A percentile compares a stretch with the other conserved stretches of the same genome.
Evolutionary conservation across 371 early-diverging fungal species (phyloP).

Genomic region (Zancudomyces culisetae): DNA sequence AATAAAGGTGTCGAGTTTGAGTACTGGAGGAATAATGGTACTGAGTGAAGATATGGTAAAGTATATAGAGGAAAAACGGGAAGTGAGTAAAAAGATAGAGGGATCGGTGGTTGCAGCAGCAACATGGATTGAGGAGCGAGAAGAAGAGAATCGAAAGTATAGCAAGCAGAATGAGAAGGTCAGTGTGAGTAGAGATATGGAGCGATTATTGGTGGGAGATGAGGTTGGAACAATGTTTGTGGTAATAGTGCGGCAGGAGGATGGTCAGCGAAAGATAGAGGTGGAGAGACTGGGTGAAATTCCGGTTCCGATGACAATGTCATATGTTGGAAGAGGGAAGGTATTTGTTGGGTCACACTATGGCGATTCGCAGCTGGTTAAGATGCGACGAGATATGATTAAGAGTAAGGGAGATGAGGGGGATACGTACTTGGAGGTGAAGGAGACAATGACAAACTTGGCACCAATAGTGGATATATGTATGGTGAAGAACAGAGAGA

Average conservation of each 20-base stretch:
- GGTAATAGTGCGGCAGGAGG: slow-evolving; percentile 24
- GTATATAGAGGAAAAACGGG: slow-evolving; percentile 26
- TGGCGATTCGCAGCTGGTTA: slow-evolving; percentile 60
- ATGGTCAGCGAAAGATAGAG: slow-evolving; percentile 5
- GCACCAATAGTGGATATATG: slow-evolving; percentile 76
- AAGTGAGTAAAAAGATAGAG: slow-evolving; percentile 5
- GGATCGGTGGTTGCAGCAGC: slow-evolving; percentile 7
- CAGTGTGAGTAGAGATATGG: not conserved
- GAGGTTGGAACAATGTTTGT: slow-evolving; percentile 43
- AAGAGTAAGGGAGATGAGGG: not conserved
- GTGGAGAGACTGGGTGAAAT: slow-evolving; percentile 29
- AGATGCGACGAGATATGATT: slow-evolving; percentile 8
- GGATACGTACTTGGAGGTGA: slow-evolving; percentile 23
- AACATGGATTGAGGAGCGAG: slow-evolving; percentile 11
- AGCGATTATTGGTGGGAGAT: slow-evolving; percentile 55
- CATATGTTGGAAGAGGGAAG: slow-evolving; percentile 40
- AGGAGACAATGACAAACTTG: slow-evolving; percentile 50
- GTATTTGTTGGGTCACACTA: slow-evolving; percentile 63
- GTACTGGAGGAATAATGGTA: slow-evolving; percentile 39
- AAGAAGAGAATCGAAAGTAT: not conserved
- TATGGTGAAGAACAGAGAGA: slow-evolving; percentile 40
- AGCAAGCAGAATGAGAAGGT: not conserved
- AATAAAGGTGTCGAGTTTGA: slow-evolving; percentile 39
- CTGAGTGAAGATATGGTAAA: slow-evolving; percentile 48
- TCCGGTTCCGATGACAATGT: slow-evolving; percentile 39